phyloP scores from a whole-genome alignment of 176 grass and related monocot species.

The Saccharum officinarum region DNA sequence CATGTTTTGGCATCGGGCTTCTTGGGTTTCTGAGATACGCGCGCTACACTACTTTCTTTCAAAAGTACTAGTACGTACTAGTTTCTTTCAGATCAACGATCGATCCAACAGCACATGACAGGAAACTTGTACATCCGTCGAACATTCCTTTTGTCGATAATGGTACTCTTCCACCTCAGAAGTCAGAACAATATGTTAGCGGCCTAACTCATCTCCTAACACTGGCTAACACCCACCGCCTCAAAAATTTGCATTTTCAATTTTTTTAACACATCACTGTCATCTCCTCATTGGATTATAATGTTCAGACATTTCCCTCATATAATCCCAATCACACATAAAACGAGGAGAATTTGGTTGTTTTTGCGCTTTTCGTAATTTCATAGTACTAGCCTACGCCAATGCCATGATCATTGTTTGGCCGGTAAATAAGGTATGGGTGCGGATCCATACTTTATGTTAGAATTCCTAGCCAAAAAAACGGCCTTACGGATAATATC shows the following conservation, averaged over 20 bases:
- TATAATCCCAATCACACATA: not conserved
- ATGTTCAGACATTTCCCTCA: not conserved
- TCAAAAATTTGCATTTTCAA: too few relatives aligned
- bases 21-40: not conserved
- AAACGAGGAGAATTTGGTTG: not conserved
- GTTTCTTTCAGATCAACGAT: not conserved
- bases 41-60: too few relatives aligned
- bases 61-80: not conserved
- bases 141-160: not conserved
- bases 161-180: too few relatives aligned
- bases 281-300: too few relatives aligned
- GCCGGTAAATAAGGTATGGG: not conserved
- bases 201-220: too few relatives aligned
- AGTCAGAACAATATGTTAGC: too few relatives aligned
- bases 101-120: too few relatives aligned
- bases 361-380: not conserved
- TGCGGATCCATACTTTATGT: not conserved
- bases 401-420: not conserved
- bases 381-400: not conserved
- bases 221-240: too few relatives aligned
- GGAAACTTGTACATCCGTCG: too few relatives aligned
- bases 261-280: too few relatives aligned
- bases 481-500: not conserved
- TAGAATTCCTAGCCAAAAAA: not conserved
- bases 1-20: not conserved